Percentiles rank a stretch among this genome's conserved stretches.
These are phyloP conservation scores for Salix caprea DNA, from an alignment of 345 rosid species.

Conservation along the genomic window DNA sequence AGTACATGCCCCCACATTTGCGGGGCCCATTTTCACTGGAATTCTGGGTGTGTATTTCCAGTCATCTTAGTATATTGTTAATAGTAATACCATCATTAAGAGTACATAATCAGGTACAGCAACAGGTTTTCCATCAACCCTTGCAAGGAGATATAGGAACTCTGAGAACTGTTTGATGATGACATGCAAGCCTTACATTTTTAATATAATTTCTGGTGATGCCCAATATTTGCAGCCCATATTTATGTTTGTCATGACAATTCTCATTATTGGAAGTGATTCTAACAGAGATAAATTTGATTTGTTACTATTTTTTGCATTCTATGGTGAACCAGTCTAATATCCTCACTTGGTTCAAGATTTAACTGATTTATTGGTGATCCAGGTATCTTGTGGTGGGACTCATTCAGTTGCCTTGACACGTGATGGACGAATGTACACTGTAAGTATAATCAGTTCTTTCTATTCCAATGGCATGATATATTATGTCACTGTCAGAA, in stretches of 20 bases:
- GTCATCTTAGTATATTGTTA: background rate
- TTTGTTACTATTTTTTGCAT: background rate
- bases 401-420: conserved; percentile 98
- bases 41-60: background rate
- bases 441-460: conserved; percentile 50
- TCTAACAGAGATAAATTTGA: background rate
- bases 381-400: conserved; percentile 96
- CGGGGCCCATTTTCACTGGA: background rate
- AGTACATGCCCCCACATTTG: background rate
- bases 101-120: background rate
- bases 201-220: background rate
- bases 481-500: background rate
- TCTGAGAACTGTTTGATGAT: background rate
- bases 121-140: background rate
- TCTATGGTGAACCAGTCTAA: background rate
- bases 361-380: conserved; percentile 5
- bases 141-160: background rate
- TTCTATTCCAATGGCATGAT: background rate
- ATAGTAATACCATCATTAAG: background rate
- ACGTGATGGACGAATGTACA: conserved; percentile 73
- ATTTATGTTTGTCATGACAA: background rate
- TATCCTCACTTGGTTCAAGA: background rate
- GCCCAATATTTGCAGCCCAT: background rate
- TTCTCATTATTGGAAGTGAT: background rate
- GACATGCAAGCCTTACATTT: background rate